Conservation (phyloP, 495 filamentous ascomycete genomes). For the Penicillium antarcticum region DNA sequence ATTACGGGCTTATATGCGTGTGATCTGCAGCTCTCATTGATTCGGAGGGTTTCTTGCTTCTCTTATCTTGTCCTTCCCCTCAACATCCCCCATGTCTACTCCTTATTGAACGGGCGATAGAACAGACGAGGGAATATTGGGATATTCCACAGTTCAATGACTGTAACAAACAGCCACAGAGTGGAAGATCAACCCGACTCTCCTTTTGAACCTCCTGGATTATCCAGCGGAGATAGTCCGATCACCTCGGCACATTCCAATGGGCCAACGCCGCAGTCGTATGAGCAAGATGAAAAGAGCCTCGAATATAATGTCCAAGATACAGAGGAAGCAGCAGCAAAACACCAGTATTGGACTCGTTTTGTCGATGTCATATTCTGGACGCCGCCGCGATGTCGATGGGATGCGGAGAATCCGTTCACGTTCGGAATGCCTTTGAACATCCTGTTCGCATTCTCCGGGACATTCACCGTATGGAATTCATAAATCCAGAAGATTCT, state of each 20-base stretch:
- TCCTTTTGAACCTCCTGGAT: not conserved
- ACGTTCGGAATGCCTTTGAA: constrained; percentile 59
- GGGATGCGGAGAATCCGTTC: constrained; percentile 52
- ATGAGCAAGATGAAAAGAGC: not conserved
- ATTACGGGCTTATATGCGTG: not conserved
- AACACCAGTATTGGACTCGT: not conserved
- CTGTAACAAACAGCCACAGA: not conserved
- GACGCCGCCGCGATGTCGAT: constrained; percentile 56
- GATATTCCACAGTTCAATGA: not conserved
- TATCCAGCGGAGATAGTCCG: not conserved
- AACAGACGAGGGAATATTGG: too few relatives aligned
- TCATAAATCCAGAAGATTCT: not conserved
- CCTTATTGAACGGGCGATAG: not conserved
- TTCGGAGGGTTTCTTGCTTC: not conserved
- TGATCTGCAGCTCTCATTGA: not conserved
- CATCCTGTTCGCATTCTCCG: constrained; percentile 56
- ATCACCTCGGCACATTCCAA: constrained; percentile 1
- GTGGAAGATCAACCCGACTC: not conserved
- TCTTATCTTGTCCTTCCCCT: not conserved
- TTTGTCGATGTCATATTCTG: constrained; percentile 38
- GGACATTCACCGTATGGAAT: constrained; percentile 24
- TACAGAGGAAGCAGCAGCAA: not conserved
- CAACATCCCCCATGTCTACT: not conserved
- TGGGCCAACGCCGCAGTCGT: not conserved
- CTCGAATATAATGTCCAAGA: not conserved